Base-by-base conservation (phyloP, 2,329 filamentous ascomycete genomes). In the Colletotrichum karsti region DNA sequence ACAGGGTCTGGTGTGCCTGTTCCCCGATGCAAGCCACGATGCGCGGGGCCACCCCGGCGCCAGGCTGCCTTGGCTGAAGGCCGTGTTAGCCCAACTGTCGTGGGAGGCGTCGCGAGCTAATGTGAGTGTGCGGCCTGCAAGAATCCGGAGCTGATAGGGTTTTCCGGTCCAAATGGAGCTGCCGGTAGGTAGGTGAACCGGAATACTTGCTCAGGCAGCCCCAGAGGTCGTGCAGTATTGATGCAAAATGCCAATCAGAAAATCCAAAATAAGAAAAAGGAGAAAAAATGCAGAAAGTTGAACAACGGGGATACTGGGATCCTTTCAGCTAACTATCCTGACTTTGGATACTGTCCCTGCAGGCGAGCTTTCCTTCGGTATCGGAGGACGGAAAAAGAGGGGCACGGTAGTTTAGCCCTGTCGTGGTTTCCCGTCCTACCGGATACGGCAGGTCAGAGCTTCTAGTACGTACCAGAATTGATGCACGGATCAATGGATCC, bases 41-140 rank as follows among this genome's bases (percentile, higher is more conserved):
- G 26, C 18, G 7, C 26, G 30, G 57, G 13, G 48, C n/a, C 26
- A 18, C 37, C 37, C 26, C 48, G 15, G 18, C 24, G 20, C 37
- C 48, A 62, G 66, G 48, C 50, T 61, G 66, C 48, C 48, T 67
- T 69, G 56, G 55, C 62, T 62, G 62, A 62, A 18, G 30, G 51
- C 15, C 20, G 48, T 67, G 60, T 67, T 42, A 62, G 63, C 62
- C 62, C 37, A 56, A 62, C 50, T 13, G n/a, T 48, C 37, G 22
- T 59, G 42, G 39, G 39, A 33, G 44, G 53, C 54, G 28, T 63
- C 28, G 44, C 15, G 24, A 22, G 26, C 28, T 54, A 65, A 51
- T 44, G 44, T 18, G 44, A 30, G 15, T n/a, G 28, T 51, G 44
- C 42, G 59, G 42, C 41, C 20, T 35, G 50, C 50, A 50, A 39